Evolutionary conservation across 2,329 filamentous ascomycete species (phyloP).

Genomic region (Alternaria conjuncta): DNA sequence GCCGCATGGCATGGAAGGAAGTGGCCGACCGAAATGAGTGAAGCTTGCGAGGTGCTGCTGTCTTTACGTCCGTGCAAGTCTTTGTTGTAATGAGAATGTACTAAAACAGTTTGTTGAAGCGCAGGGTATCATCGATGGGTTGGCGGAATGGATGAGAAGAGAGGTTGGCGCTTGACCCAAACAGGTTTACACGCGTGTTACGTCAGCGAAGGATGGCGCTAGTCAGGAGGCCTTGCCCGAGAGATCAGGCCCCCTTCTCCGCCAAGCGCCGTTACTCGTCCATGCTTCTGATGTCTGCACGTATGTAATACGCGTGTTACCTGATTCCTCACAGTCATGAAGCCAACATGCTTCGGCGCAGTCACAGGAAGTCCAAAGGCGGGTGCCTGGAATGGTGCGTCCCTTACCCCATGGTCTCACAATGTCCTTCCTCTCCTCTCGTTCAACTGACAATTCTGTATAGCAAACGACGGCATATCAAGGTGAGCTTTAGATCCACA

Average conservation of each 20-base stretch:
- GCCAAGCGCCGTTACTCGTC: background rate
- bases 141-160: background rate
- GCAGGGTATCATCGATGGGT: background rate
- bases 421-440: background rate
- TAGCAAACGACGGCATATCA: slow-evolving; percentile 30
- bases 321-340: background rate
- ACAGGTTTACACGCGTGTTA: slow-evolving; percentile 18
- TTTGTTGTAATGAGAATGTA: background rate
- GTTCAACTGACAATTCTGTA: background rate
- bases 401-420: background rate
- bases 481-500: slow-evolving; percentile 8
- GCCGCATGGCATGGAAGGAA: background rate
- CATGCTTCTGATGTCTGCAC: background rate
- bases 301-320: slow-evolving; percentile 20
- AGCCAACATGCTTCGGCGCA: slow-evolving; percentile 24
- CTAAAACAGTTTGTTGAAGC: background rate
- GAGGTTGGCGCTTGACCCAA: background rate
- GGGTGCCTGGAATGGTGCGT: slow-evolving; percentile 27
- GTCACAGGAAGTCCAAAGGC: slow-evolving; percentile 29
- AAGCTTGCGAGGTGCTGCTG: background rate
- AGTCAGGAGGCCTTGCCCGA: background rate
- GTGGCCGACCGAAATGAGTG: background rate
- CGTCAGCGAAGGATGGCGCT: slow-evolving; percentile 3
- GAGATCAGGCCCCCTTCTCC: background rate
- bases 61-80: background rate